Percentiles rank a stretch among this genome's conserved stretches.
phyloP scores from a whole-genome alignment of 257 asterid species.

The Gardenia jasminoides region DNA sequence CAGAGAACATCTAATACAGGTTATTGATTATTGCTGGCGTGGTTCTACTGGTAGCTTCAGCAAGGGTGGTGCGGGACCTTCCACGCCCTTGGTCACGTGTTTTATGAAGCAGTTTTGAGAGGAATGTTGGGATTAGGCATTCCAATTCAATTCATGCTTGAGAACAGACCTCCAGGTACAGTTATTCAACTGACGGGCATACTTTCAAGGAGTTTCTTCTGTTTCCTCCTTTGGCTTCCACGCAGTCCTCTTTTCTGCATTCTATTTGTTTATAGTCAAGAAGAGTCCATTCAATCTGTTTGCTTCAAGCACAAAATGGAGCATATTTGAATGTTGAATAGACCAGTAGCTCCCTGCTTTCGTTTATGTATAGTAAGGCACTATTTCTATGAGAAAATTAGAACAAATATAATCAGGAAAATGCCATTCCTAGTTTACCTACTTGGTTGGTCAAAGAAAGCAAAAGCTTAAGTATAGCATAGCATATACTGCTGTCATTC shows the following conservation, averaged over 20 bases:
- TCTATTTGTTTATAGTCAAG: neutral
- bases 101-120: slow-evolving; percentile 43
- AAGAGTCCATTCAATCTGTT: neutral
- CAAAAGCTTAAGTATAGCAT: neutral
- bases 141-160: slow-evolving; percentile 42
- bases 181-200: slow-evolving; percentile 57
- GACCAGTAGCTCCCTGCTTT: too few species aligned
- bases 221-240: neutral
- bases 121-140: slow-evolving; percentile 51
- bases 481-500: neutral
- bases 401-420: neutral
- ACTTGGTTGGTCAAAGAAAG: neutral
- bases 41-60: slow-evolving; percentile 71
- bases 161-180: slow-evolving; percentile 72
- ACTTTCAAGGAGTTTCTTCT: neutral
- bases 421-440: neutral
- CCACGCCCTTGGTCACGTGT: slow-evolving; percentile 68
- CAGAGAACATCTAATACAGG: slow-evolving; percentile 42
- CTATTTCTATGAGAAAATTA: neutral
- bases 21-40: slow-evolving; percentile 75
- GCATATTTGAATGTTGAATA: too few species aligned
- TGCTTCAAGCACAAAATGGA: neutral
- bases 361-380: neutral
- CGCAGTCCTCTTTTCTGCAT: neutral
- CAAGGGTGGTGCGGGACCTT: slow-evolving; percentile 52